These are phyloP conservation scores for Stemphylium vesicarium DNA, from an alignment of 2,329 filamentous ascomycete species.

Conservation along the genomic window DNA sequence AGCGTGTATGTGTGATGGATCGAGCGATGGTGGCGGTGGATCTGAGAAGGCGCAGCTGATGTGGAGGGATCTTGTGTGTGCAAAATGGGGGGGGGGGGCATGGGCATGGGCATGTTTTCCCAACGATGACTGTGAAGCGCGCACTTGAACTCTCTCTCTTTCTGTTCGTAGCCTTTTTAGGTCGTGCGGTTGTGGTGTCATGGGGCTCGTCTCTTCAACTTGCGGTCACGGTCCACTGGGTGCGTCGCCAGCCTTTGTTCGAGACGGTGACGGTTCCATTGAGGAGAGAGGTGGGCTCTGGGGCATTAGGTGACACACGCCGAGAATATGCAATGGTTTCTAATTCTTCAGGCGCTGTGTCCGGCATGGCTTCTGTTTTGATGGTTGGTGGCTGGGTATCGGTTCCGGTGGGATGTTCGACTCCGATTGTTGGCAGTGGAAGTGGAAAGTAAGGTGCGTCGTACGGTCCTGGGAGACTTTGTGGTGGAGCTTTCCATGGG, in stretches of 20 bases:
- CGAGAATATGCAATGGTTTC: constrained; percentile 32
- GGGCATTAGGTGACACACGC: constrained; percentile 33
- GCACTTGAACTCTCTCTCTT: too few species aligned
- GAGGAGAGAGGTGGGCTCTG: constrained; percentile 19
- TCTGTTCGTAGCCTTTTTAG: too few species aligned
- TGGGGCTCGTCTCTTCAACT: constrained; percentile 26
- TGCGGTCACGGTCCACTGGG: constrained; percentile 43
- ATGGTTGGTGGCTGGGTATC: constrained; percentile 11
- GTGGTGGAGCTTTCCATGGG: constrained; percentile 42
- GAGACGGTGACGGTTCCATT: constrained; percentile 38
- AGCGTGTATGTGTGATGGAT: too few species aligned
- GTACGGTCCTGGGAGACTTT: constrained; percentile 44
- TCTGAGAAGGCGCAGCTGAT: too few species aligned
- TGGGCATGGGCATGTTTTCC: too few species aligned
- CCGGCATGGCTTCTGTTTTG: constrained; percentile 11
- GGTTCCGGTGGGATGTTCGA: constrained; percentile 17
- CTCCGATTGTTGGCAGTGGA: constrained; percentile 35
- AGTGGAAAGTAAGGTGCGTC: constrained; percentile 45
- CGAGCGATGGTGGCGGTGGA: too few species aligned
- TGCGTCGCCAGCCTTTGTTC: constrained; percentile 42
- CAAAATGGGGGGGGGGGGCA: too few species aligned
- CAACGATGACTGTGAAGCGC: too few species aligned
- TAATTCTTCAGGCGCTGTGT: constrained; percentile 1
- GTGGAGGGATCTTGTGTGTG: too few species aligned
- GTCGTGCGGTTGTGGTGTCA: not conserved